Percentiles rank a stretch among this genome's conserved stretches.
Conservation (phyloP, 139 green algal genomes). For the Volvox africanus region DNA sequence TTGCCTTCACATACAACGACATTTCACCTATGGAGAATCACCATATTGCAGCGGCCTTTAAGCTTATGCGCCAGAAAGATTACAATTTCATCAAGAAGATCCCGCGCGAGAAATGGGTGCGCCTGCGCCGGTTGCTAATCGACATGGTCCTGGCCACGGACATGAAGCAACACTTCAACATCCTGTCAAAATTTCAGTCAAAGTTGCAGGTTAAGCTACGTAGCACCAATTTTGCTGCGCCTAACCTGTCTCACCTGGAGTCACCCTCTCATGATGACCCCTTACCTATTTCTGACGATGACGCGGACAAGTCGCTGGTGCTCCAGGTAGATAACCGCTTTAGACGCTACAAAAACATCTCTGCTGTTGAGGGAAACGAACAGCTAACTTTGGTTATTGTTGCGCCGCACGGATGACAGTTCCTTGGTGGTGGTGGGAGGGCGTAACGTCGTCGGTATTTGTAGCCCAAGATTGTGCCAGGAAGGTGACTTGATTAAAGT, state of each 20-base stretch:
- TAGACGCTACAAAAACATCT: too few relatives aligned
- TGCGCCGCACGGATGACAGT: too few relatives aligned
- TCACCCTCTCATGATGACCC: conserved; percentile 30
- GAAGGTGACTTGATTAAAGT: too few relatives aligned
- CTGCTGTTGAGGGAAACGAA: too few relatives aligned
- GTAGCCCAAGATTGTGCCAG: too few relatives aligned
- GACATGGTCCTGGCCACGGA: conserved; percentile 67
- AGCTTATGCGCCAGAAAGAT: conserved; percentile 55
- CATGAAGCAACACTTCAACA: conserved; percentile 69
- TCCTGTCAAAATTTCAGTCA: conserved; percentile 68
- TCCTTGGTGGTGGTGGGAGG: too few relatives aligned
- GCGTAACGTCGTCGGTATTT: too few relatives aligned
- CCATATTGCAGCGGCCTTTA: conserved; percentile 59
- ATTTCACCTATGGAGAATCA: conserved; percentile 67
- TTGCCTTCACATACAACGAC: conserved; percentile 73
- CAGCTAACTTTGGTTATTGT: too few relatives aligned
- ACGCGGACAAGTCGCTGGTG: conserved; percentile 59
- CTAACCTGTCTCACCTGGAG: conserved; percentile 49
- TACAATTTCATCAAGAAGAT: conserved; percentile 66
- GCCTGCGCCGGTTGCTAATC: conserved; percentile 63
- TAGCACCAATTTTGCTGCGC: conserved; percentile 45
- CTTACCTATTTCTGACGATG: conserved; percentile 52
- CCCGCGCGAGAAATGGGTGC: conserved; percentile 51
- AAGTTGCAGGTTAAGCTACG: conserved; percentile 64
- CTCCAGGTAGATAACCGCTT: conserved; percentile 51